These are phyloP conservation scores for Coemansia erecta DNA, from an alignment of 192 early-diverging fungal genomes.

Conservation along the genomic window DNA sequence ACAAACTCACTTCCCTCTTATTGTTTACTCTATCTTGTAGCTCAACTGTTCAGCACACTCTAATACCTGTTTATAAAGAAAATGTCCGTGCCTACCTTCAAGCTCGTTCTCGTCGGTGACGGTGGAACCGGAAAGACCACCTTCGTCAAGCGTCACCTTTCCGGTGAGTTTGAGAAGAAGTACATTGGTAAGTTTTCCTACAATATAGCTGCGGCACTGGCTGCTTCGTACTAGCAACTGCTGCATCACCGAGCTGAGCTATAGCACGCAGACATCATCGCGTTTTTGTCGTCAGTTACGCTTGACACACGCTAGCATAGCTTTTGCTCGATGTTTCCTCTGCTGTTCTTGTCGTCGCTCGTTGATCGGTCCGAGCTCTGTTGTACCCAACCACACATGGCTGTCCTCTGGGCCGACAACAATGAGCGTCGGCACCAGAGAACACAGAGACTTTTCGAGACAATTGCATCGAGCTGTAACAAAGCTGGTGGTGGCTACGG, in stretches of 20 bases:
- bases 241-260: neutral
- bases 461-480: no score
- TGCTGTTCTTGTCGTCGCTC: no score
- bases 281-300: neutral
- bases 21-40: slow-evolving; percentile 11
- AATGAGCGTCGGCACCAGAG: no score
- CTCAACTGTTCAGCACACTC: slow-evolving; percentile 12
- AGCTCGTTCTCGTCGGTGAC: slow-evolving; percentile 84
- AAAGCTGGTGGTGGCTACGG: no score
- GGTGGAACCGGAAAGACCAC: slow-evolving; percentile 99
- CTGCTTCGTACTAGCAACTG: no score
- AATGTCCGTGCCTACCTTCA: slow-evolving; percentile 42
- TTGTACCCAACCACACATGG: no score
- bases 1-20: neutral
- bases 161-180: slow-evolving; percentile 99
- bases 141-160: slow-evolving; percentile 99
- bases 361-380: no score
- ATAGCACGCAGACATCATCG: neutral
- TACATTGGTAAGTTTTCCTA: slow-evolving; percentile 67
- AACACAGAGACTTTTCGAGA: no score
- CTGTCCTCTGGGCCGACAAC: no score
- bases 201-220: no score
- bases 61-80: slow-evolving; percentile 6
- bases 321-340: no score
- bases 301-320: no score